Conservation (phyloP, 177 flowering plant species). For the Viscum album region DNA sequence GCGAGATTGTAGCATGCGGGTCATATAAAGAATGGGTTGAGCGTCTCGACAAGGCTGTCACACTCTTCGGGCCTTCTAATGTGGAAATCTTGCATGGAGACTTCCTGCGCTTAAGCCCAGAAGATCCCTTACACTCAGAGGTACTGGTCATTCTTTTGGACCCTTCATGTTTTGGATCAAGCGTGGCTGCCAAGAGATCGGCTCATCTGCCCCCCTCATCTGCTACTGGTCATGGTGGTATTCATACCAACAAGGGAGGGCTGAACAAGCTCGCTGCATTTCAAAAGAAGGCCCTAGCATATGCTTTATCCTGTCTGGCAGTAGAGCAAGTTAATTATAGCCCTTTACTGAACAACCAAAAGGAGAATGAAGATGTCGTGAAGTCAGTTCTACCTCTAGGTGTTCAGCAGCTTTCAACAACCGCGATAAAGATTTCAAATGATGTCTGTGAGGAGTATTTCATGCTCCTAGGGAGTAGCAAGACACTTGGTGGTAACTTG, state of each 20-base stretch:
- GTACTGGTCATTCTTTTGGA: slow-evolving; percentile 77
- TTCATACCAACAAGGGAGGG: slow-evolving; percentile 7
- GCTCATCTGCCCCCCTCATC: slow-evolving; percentile 81
- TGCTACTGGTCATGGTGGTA: slow-evolving; percentile 27
- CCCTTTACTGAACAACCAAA: slow-evolving; percentile 81
- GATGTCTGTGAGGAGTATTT: no score
- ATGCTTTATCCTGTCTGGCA: slow-evolving; percentile 48
- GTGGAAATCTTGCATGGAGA: slow-evolving; percentile 52
- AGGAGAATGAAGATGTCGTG: slow-evolving; percentile 89
- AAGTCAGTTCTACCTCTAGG: slow-evolving; percentile 52
- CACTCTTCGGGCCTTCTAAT: slow-evolving; percentile 71
- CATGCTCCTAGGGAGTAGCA: no score
- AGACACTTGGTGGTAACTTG: no score
- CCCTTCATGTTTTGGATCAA: slow-evolving; percentile 97
- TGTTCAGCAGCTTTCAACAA: no score
- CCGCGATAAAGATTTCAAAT: no score
- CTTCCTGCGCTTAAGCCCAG: slow-evolving; percentile 43
- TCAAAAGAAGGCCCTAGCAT: slow-evolving; percentile 37
- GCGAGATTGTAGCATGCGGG: slow-evolving; percentile 79
- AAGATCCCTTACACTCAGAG: slow-evolving; percentile 49
- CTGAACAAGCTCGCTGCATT: slow-evolving; percentile 53
- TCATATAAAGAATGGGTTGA: slow-evolving; percentile 48
- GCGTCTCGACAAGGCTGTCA: slow-evolving; percentile 48
- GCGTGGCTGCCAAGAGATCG: slow-evolving; percentile 59
- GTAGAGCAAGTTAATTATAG: slow-evolving; percentile 50